Percentiles rank a stretch among this genome's conserved stretches.
These are phyloP conservation scores for Leptographium radiaticola DNA, from an alignment of 2,329 filamentous ascomycete species.

Conservation along the genomic window DNA sequence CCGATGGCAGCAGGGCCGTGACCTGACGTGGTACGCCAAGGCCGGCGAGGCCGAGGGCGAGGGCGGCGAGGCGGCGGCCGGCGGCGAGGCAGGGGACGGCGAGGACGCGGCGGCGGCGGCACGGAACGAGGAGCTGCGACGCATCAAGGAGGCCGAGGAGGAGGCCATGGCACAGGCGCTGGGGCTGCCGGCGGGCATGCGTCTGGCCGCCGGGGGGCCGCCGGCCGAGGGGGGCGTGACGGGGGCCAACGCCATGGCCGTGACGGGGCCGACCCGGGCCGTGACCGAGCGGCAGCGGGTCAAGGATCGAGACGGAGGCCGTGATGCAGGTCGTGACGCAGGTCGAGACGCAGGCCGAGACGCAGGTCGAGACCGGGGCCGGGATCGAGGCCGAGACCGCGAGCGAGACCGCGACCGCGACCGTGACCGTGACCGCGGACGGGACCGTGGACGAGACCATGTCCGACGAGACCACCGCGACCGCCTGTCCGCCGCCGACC, in stretches of 20 bases:
- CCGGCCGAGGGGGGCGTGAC: slow-evolving; percentile 39
- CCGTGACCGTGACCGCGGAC: neutral
- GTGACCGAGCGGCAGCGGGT: slow-evolving; percentile 6
- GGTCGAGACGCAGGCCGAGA: slow-evolving; percentile 16
- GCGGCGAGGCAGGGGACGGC: slow-evolving; percentile 29
- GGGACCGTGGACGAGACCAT: neutral
- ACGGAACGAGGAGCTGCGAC: slow-evolving; percentile 63
- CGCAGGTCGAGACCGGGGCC: slow-evolving; percentile 17
- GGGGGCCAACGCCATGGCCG: slow-evolving; percentile 50
- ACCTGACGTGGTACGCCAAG: slow-evolving; percentile 53
- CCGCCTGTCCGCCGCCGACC: neutral
- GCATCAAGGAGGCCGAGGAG: slow-evolving; percentile 82
- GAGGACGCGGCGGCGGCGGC: slow-evolving; percentile 21
- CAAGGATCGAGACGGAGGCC: neutral
- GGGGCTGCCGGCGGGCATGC: slow-evolving; percentile 46
- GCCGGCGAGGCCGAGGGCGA: slow-evolving; percentile 22
- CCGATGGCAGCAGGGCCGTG: slow-evolving; percentile 73
- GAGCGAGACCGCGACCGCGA: neutral
- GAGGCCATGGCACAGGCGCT: slow-evolving; percentile 77
- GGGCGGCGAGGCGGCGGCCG: slow-evolving; percentile 16
- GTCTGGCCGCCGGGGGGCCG: neutral
- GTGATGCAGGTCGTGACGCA: slow-evolving; percentile 7
- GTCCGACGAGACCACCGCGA: neutral
- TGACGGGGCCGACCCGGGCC: slow-evolving; percentile 2
- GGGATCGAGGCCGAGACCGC: slow-evolving; percentile 1